phyloP scores from a whole-genome alignment of 352 stramenopile species.

The Phytophthora quininea region DNA sequence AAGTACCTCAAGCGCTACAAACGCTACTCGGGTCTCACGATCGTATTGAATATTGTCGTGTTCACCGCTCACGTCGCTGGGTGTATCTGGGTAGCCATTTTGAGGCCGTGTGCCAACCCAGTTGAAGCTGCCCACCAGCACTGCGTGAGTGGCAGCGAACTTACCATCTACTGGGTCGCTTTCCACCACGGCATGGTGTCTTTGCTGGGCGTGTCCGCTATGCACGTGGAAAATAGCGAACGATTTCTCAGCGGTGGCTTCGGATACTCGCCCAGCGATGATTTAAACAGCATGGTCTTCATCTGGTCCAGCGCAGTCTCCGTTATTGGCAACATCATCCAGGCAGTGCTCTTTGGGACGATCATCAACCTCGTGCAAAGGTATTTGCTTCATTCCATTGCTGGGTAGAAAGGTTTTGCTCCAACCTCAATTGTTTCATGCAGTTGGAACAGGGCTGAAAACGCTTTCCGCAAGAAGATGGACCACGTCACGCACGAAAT shows the following conservation, averaged over 20 bases:
- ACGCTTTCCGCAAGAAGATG: slow-evolving; percentile 76
- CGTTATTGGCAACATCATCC: slow-evolving; percentile 50
- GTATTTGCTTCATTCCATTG: slow-evolving; percentile 7
- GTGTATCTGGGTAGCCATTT: slow-evolving; percentile 63
- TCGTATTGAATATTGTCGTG: slow-evolving; percentile 54
- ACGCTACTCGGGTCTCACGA: slow-evolving; percentile 62
- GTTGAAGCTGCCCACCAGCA: slow-evolving; percentile 28
- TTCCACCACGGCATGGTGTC: slow-evolving; percentile 64
- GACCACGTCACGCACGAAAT: slow-evolving; percentile 73
- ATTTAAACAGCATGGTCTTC: slow-evolving; percentile 35
- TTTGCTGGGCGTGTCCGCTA: slow-evolving; percentile 53
- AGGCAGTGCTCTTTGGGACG: slow-evolving; percentile 58
- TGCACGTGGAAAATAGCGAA: slow-evolving; percentile 48
- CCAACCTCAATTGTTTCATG: slow-evolving; percentile 1
- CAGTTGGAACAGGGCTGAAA: slow-evolving; percentile 67
- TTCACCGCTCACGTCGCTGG: slow-evolving; percentile 59
- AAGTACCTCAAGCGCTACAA: slow-evolving; percentile 68
- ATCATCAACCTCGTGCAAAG: slow-evolving; percentile 68
- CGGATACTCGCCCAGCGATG: slow-evolving; percentile 18
- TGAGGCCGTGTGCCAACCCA: slow-evolving; percentile 44
- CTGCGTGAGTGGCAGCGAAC: slow-evolving; percentile 39
- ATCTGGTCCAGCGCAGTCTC: slow-evolving; percentile 54
- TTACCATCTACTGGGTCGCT: slow-evolving; percentile 61
- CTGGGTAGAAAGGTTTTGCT: not conserved
- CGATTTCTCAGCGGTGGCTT: slow-evolving; percentile 63